These are phyloP conservation scores for Cokeromyces recurvatus DNA, from an alignment of 371 early-diverging fungal species.

Conservation along the genomic window DNA sequence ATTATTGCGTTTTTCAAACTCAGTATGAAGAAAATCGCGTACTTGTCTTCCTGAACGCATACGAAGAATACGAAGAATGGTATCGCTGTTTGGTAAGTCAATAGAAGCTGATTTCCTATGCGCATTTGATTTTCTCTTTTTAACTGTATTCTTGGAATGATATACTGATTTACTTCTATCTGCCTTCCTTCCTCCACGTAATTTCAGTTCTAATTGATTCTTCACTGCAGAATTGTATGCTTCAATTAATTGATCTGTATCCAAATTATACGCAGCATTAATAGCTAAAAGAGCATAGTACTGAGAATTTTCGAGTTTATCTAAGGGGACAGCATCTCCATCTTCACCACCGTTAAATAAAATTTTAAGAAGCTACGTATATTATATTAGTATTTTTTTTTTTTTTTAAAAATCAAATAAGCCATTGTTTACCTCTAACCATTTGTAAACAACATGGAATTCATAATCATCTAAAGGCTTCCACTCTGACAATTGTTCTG, in stretches of 20 bases:
- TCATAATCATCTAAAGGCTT: slow-evolving; percentile 69
- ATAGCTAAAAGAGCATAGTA: slow-evolving; percentile 66
- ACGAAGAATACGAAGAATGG: slow-evolving; percentile 49
- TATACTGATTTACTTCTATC: slow-evolving; percentile 42
- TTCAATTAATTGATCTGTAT: slow-evolving; percentile 56
- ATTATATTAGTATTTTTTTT: too few species aligned
- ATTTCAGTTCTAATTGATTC: slow-evolving; percentile 33
- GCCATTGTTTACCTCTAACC: slow-evolving; percentile 51
- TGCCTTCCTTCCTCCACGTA: slow-evolving; percentile 34
- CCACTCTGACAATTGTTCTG: slow-evolving; percentile 52
- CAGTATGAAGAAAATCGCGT: slow-evolving; percentile 37
- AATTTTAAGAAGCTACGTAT: slow-evolving; percentile 67
- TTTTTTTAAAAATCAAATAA: background rate
- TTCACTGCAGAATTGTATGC: slow-evolving; percentile 51
- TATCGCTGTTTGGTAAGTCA: slow-evolving; percentile 47
- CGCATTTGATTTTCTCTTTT: slow-evolving; percentile 20
- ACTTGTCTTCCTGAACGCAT: slow-evolving; percentile 47
- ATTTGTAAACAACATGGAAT: slow-evolving; percentile 70
- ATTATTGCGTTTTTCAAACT: slow-evolving; percentile 37
- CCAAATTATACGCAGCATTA: slow-evolving; percentile 57
- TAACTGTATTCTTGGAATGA: slow-evolving; percentile 37
- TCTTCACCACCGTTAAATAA: slow-evolving; percentile 88
- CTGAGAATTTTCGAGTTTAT: slow-evolving; percentile 70
- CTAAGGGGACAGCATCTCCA: slow-evolving; percentile 73
- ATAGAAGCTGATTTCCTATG: slow-evolving; percentile 21